These are phyloP conservation scores for Didymella exigua DNA, from an alignment of 2,329 filamentous ascomycete genomes.

Conservation along the genomic window DNA sequence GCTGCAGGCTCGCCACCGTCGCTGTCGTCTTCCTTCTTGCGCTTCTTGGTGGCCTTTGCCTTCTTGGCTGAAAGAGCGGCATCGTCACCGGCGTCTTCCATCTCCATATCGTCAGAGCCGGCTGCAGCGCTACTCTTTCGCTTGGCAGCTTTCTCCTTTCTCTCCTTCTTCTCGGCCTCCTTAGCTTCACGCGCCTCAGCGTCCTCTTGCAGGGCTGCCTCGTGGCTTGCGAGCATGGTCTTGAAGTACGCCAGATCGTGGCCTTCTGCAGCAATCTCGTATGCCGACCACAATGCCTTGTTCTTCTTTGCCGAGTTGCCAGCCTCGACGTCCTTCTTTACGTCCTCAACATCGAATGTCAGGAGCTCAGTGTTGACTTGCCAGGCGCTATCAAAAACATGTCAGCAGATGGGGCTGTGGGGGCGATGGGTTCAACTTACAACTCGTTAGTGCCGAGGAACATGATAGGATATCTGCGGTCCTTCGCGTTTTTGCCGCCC, in stretches of 20 bases:
- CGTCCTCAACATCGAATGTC: slow-evolving; percentile 75
- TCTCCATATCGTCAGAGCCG: slow-evolving; percentile 46
- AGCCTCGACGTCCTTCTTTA: slow-evolving; percentile 71
- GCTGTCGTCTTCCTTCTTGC: slow-evolving; percentile 72
- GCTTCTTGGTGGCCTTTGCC: slow-evolving; percentile 63
- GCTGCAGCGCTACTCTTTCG: slow-evolving; percentile 48
- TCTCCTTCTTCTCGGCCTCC: slow-evolving; percentile 65
- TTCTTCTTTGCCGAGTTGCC: slow-evolving; percentile 83
- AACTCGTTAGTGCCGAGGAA: slow-evolving; percentile 96
- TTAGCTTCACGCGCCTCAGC: slow-evolving; percentile 70
- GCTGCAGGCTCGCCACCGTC: slow-evolving; percentile 67
- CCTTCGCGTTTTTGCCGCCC: slow-evolving; percentile 81
- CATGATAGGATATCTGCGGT: slow-evolving; percentile 93
- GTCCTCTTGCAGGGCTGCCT: slow-evolving; percentile 61
- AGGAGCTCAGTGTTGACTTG: slow-evolving; percentile 82
- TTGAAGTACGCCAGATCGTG: slow-evolving; percentile 85
- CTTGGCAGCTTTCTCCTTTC: slow-evolving; percentile 61
- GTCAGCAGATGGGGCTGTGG: slow-evolving; percentile 13
- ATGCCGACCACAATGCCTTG: slow-evolving; percentile 80
- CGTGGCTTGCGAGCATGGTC: slow-evolving; percentile 68
- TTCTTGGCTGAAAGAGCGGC: slow-evolving; percentile 47
- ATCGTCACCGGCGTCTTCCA: slow-evolving; percentile 50
- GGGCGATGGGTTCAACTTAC: slow-evolving; percentile 65
- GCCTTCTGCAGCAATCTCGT: slow-evolving; percentile 76
- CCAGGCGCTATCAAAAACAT: slow-evolving; percentile 71